Conservation (phyloP, 208 protist genomes). For the Leishmania arabica region DNA sequence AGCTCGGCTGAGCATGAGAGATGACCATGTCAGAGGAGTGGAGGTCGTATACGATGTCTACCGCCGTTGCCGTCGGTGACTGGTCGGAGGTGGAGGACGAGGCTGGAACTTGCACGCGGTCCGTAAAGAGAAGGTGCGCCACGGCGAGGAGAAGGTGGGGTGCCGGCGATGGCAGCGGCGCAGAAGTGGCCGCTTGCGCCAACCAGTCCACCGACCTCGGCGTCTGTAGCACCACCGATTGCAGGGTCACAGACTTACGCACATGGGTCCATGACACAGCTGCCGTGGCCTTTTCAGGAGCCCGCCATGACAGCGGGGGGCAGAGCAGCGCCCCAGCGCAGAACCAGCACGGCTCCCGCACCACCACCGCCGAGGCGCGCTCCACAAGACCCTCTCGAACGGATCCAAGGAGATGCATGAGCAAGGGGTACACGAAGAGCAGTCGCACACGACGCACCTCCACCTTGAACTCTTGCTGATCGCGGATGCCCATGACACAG, state of each 20-base stretch:
- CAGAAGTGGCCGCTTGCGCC: background rate
- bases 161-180: background rate
- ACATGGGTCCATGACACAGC: constrained; percentile 18
- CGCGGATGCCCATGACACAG: constrained; percentile 14
- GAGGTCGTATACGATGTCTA: background rate
- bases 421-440: constrained; percentile 29
- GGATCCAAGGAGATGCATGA: constrained; percentile 16
- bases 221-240: constrained; percentile 12
- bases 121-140: background rate
- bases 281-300: background rate
- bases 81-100: background rate
- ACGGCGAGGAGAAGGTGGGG: background rate
- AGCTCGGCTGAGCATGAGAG: background rate
- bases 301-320: constrained; percentile 24
- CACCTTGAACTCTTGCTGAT: constrained; percentile 21
- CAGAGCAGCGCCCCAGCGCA: constrained; percentile 14
- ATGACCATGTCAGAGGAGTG: background rate
- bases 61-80: background rate
- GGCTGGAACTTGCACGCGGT: background rate
- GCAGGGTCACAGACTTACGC: constrained; percentile 15
- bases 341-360: constrained; percentile 32
- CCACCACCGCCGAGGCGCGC: constrained; percentile 15
- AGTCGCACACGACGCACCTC: constrained; percentile 3
- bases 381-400: constrained; percentile 18
- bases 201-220: constrained; percentile 18